Evolutionary conservation across 1,284 basidiomycete genomes (phyloP).

Genomic region (Sphaerobolus stellatus): DNA sequence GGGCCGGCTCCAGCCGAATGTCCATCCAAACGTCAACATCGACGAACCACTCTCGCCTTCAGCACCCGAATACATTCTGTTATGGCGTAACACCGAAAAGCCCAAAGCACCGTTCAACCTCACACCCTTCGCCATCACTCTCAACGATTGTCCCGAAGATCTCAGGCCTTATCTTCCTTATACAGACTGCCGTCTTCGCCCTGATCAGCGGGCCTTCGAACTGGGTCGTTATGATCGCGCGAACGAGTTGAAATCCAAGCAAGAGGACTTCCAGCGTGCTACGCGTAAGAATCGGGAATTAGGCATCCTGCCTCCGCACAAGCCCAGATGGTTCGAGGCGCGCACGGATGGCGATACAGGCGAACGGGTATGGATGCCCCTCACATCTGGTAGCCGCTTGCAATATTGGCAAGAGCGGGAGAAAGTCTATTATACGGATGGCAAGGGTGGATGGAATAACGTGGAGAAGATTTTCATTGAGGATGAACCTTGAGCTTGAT

Average conservation of each 20-base stretch:
- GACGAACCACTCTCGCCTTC: constrained; percentile 46
- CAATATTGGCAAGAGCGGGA: constrained; percentile 88
- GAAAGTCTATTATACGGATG: constrained; percentile 50
- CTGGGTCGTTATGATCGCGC: constrained; percentile 88
- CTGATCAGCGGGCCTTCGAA: constrained; percentile 96
- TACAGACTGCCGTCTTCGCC: constrained; percentile 92
- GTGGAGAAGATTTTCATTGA: constrained; percentile 84
- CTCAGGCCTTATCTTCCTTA: constrained; percentile 78
- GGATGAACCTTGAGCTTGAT: constrained; percentile 13
- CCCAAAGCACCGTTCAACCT: constrained; percentile 87
- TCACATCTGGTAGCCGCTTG: constrained; percentile 49
- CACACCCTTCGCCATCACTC: constrained; percentile 90
- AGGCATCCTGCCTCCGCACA: constrained; percentile 71
- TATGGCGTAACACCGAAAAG: constrained; percentile 95
- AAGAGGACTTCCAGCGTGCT: constrained; percentile 87
- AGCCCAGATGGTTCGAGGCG: constrained; percentile 80
- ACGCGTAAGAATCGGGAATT: constrained; percentile 78
- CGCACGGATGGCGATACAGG: constrained; percentile 82
- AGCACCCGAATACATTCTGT: constrained; percentile 67
- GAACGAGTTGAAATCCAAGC: constrained; percentile 81
- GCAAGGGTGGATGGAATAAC: constrained; percentile 53
- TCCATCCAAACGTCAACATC: constrained; percentile 74
- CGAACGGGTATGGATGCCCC: constrained; percentile 82
- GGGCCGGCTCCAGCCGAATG: constrained; percentile 56
- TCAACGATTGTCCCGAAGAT: constrained; percentile 78